Base-by-base conservation (phyloP, 1,284 basidiomycete species). In the Takashimella tepidaria region DNA sequence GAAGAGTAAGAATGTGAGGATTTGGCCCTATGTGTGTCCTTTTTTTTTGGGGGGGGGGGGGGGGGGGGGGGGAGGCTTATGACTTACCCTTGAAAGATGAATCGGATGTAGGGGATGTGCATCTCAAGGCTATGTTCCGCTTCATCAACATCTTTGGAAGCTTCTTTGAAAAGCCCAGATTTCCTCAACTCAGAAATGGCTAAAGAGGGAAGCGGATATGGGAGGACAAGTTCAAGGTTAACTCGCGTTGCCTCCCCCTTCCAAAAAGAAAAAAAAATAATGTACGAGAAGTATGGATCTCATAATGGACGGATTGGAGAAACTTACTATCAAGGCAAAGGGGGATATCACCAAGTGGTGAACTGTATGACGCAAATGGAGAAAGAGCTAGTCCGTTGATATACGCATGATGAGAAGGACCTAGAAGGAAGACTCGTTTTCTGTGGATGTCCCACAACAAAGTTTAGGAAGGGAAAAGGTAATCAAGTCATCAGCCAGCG, bases 61-160 rank as follows among this genome's bases (percentile, higher is more conserved):
- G n/a, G n/a, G n/a, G 40, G 27, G 13, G n/a, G 6, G 44, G 42
- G 49, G 41, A 22, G 6, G 47, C 25, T 19, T 3, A 42, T 4
- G n/a, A 72, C 78, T 61, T 64, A 91, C 89, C 83, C 83, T 69
- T 87, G 79, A 61, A 97, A 97, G 8, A 89, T 77, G 70, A 92
- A 91, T 50, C 88, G 82, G 37, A 98, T 80, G 72, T 95, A 98
- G 3, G 93, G 92, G 12, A 96, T 79, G 64, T 98, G 93, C 90
- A 99, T 95, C 77, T 99, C 96, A 50, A 99, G 85, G 67, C 89
- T 93, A 72, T 99, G 96, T 67, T 99, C 96, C 41, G 88, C 89
- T 72, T 95, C 90, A 68, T 99, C 96, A 1, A 83, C 84, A 1
- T 76, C 65, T 1, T 79, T 61, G 16, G 77, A 77, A 84, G 98